Evolutionary conservation across 139 green algal genomes (phyloP).

Genomic region (Chara braunii): DNA sequence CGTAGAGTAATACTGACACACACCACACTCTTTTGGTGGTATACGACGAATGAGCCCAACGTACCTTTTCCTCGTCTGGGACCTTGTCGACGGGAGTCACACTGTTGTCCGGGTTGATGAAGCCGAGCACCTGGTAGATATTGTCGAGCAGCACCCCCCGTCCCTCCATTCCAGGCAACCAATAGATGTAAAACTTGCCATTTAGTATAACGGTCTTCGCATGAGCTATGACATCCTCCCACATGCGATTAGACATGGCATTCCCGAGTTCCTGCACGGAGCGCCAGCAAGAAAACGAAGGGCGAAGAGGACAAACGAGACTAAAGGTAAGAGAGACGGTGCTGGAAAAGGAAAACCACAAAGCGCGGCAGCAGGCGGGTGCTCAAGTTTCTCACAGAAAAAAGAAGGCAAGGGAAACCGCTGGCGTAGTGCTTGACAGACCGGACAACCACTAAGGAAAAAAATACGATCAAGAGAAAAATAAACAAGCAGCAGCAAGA

Average conservation of each 20-base stretch:
- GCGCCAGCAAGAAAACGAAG: neutral
- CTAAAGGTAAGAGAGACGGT: neutral
- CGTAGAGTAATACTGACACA: too few species aligned
- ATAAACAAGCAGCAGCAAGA: too few species aligned
- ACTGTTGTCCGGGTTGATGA: slow-evolving; percentile 3
- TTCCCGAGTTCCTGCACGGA: slow-evolving; percentile 7
- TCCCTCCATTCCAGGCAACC: slow-evolving; percentile 1
- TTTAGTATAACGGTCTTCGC: slow-evolving; percentile 32
- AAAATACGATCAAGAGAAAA: too few species aligned
- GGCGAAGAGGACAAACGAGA: neutral
- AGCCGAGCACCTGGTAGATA: slow-evolving; percentile 33
- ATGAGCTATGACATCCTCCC: slow-evolving; percentile 19
- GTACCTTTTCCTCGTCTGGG: slow-evolving; percentile 20
- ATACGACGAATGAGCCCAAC: too few species aligned
- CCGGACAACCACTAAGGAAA: too few species aligned
- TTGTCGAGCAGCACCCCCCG: slow-evolving; percentile 32
- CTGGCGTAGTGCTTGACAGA: neutral
- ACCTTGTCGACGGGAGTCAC: slow-evolving; percentile 17
- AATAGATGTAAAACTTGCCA: slow-evolving; percentile 28
- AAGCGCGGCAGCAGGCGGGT: neutral
- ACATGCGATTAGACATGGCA: slow-evolving; percentile 29
- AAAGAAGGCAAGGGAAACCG: neutral
- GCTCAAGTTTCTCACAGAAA: too few species aligned
- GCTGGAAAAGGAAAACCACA: neutral
- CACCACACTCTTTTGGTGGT: too few species aligned